Evolutionary conservation across 1,284 basidiomycete species (phyloP).

Genomic region (Pascua sp.): DNA sequence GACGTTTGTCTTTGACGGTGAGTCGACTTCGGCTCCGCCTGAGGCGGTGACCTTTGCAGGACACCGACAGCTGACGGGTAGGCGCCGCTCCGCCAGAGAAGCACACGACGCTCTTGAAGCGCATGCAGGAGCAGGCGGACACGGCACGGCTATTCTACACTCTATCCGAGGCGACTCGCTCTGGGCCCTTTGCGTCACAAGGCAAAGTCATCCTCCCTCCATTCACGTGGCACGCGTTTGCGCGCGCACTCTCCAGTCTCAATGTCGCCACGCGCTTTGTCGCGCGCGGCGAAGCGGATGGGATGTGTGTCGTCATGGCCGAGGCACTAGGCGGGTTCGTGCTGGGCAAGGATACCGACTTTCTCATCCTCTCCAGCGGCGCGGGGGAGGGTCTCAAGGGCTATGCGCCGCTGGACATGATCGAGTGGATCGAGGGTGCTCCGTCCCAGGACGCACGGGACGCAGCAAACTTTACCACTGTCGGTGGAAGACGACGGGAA

Average conservation of each 20-base stretch:
- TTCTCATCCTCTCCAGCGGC: conserved; percentile 68
- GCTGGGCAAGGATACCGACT: conserved; percentile 75
- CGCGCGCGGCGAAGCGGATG: conserved; percentile 83
- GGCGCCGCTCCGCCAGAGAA: conserved; percentile 71
- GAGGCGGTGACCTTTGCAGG: neutral
- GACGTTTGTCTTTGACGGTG: conserved; percentile 90
- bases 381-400: conserved; percentile 54
- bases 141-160: conserved; percentile 75
- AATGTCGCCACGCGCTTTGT: conserved; percentile 51
- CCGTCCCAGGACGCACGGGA: conserved; percentile 22
- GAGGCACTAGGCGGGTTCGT: conserved; percentile 70
- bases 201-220: conserved; percentile 63
- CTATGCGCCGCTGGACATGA: conserved; percentile 74
- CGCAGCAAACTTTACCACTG: conserved; percentile 14
- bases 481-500: conserved; percentile 2
- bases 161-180: conserved; percentile 67
- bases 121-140: conserved; percentile 59
- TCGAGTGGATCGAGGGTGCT: conserved; percentile 60
- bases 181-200: conserved; percentile 68
- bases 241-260: conserved; percentile 59
- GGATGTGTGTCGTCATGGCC: conserved; percentile 76
- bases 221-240: conserved; percentile 61
- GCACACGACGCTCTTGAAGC: conserved; percentile 64
- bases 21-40: conserved; percentile 1
- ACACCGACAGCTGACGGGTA: conserved; percentile 36